These are phyloP conservation scores for Endocarpon pusillum DNA, from an alignment of 495 filamentous ascomycete species.

Conservation along the genomic window DNA sequence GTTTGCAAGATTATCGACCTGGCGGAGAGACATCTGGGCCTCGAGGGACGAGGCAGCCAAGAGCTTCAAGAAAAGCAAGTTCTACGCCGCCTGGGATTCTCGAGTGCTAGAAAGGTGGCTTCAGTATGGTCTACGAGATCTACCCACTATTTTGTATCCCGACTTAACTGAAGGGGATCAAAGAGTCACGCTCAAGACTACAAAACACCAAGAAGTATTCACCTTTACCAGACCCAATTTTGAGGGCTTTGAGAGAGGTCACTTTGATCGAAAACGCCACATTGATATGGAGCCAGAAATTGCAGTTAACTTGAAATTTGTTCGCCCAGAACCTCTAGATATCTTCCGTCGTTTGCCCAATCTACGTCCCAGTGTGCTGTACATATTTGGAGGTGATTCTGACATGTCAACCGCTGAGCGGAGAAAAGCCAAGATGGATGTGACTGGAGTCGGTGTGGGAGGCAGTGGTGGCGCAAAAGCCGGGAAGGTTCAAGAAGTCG, in stretches of 20 bases:
- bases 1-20: conserved; percentile 36
- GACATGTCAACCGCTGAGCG: conserved; percentile 37
- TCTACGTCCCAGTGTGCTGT: conserved; percentile 65
- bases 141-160: conserved; percentile 42
- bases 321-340: conserved; percentile 49
- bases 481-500: conserved; percentile 54
- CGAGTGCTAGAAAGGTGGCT: conserved; percentile 52
- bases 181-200: conserved; percentile 38
- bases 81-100: conserved; percentile 61
- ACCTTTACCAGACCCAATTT: conserved; percentile 41
- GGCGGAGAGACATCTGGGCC: conserved; percentile 56
- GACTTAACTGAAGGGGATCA: conserved; percentile 16
- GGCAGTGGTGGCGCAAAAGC: conserved; percentile 32
- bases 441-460: conserved; percentile 29
- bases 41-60: conserved; percentile 41
- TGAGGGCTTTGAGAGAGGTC: conserved; percentile 18
- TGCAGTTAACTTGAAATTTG: conserved; percentile 41
- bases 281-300: conserved; percentile 27
- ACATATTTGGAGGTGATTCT: conserved; percentile 56
- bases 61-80: conserved; percentile 39
- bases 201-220: conserved; percentile 45
- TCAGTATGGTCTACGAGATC: conserved; percentile 44
- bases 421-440: conserved; percentile 26
- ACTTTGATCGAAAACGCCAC: conserved; percentile 26
- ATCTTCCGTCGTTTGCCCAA: conserved; percentile 47